phyloP scores from a whole-genome alignment of 495 filamentous ascomycete genomes.

The Neurospora sp. region DNA sequence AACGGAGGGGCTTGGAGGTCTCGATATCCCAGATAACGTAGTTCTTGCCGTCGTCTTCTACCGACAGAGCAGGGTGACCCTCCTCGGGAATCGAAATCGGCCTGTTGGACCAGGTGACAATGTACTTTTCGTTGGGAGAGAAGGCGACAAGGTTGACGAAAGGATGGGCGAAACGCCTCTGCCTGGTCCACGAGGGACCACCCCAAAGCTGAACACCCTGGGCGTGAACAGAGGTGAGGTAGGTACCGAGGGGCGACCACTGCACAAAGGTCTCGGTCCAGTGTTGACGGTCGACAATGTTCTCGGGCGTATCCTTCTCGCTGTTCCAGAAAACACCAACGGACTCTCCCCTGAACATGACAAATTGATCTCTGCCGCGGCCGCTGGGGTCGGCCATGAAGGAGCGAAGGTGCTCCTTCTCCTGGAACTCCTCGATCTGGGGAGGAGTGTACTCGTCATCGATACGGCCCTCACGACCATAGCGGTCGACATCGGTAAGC shows the following conservation, averaged over 20 bases:
- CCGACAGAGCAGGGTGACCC: constrained; percentile 65
- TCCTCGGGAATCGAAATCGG: constrained; percentile 83
- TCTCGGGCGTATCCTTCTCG: constrained; percentile 82
- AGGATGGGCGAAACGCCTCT: constrained; percentile 88
- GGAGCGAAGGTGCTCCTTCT: constrained; percentile 90
- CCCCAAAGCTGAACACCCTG: constrained; percentile 97
- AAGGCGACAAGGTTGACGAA: constrained; percentile 93
- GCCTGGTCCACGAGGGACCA: constrained; percentile 75
- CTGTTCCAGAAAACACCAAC: constrained; percentile 98
- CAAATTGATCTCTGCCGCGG: constrained; percentile 87
- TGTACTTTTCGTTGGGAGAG: constrained; percentile 83
- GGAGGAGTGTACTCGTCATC: constrained; percentile 82
- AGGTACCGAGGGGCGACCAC: constrained; percentile 94
- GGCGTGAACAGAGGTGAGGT: constrained; percentile 83
- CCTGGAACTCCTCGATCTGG: constrained; percentile 63
- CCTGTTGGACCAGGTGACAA: constrained; percentile 92
- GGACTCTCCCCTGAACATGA: constrained; percentile 78
- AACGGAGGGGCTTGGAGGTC: constrained; percentile 79
- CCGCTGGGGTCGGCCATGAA: constrained; percentile 80
- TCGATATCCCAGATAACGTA: constrained; percentile 98
- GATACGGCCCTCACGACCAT: constrained; percentile 84
- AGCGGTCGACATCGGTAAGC: constrained; percentile 92
- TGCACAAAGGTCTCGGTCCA: constrained; percentile 98
- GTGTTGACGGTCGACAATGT: constrained; percentile 76
- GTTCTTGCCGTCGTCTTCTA: constrained; percentile 97